Evolutionary conservation across 2,329 filamentous ascomycete genomes (phyloP), one percentile per base, ranked within the genome.

Genomic region (Colletotrichum sp.): DNA sequence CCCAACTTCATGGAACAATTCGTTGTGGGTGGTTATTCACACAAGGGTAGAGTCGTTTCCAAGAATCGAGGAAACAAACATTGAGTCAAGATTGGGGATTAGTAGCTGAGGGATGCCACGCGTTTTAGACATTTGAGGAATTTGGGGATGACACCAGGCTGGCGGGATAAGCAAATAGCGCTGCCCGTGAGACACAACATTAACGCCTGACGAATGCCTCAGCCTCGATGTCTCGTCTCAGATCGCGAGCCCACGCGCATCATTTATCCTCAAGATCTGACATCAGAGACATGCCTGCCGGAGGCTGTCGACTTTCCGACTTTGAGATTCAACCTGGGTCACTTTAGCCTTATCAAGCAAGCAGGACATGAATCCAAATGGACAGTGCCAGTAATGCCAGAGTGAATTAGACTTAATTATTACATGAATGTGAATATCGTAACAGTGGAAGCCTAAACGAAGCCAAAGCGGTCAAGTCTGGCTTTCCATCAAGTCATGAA

Each of bases 401-500:
- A n/a, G 28, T 28, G 32, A 67, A 75, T 75, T 71, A 75, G 15
- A 66, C 60, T 75, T 63, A 75, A 75, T 75, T 67, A 75, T 77
- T 77, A 75, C 71, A 34, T 62, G 71, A 70, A 70, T 36, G 34
- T 39, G 66, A 77, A 71, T 67, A 71, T 70, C 49, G 36, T 77
- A 66, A 63, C 57, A 66, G n/a, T 13, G 21, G 55, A 34, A 26
- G 28, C 13, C 24, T 32, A 16, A 9, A 57, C 16, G 15, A 15
- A 32, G 44, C 39, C 28, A 12, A 24, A 12, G 21, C 2, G 3
- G 44, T 15, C 6, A 34, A n/a, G 13, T n/a, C 16, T 6, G 36
- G 44, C 36, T 60, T 32, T n/a, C 32, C 28, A 30, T 24, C 57
- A 39, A 66, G 34, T 75, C 75, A 62, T 75, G 72, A 75, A 62